Evolutionary conservation across 257 asterid genomes (phyloP).

Genomic region (Scutellaria baicalensis): DNA sequence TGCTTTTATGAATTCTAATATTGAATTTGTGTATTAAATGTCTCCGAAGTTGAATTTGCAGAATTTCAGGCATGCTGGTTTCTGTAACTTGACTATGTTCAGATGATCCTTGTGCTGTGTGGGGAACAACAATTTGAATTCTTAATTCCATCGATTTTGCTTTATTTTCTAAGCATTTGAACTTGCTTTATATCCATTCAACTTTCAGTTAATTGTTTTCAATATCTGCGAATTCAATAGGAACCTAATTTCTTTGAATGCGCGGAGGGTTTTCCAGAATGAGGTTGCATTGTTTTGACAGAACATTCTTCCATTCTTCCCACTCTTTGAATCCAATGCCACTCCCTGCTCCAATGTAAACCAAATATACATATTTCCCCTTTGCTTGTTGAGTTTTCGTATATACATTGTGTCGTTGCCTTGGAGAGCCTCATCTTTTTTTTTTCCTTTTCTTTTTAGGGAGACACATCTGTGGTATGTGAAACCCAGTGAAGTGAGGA

Average conservation of each 20-base stretch:
- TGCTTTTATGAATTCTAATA: no score
- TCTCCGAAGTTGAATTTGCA: no score
- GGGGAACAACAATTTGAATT: no score
- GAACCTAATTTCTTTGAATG: conserved; percentile 12
- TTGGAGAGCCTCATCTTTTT: not conserved
- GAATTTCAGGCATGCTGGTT: no score
- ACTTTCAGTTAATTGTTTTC: not conserved
- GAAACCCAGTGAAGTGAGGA: conserved; percentile 60
- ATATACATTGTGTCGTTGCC: not conserved
- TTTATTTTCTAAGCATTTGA: no score
- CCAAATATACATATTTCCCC: not conserved
- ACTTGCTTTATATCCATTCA: not conserved
- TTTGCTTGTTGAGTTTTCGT: not conserved
- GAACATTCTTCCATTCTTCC: conserved; percentile 29
- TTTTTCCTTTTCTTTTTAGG: conserved; percentile 26
- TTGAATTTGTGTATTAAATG: no score
- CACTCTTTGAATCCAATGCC: conserved; percentile 33
- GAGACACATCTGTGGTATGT: conserved; percentile 86
- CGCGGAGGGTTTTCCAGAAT: conserved; percentile 27
- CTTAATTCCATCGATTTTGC: no score
- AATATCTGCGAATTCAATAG: not conserved
- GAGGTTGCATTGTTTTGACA: conserved; percentile 37
- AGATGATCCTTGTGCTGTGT: no score
- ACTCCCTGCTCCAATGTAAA: conserved; percentile 57
- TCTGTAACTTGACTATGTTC: no score